Percentiles rank a stretch among this genome's conserved stretches.
These are phyloP conservation scores for Colletotrichum gigasporum DNA, from an alignment of 2,329 filamentous ascomycete genomes.

Conservation along the genomic window DNA sequence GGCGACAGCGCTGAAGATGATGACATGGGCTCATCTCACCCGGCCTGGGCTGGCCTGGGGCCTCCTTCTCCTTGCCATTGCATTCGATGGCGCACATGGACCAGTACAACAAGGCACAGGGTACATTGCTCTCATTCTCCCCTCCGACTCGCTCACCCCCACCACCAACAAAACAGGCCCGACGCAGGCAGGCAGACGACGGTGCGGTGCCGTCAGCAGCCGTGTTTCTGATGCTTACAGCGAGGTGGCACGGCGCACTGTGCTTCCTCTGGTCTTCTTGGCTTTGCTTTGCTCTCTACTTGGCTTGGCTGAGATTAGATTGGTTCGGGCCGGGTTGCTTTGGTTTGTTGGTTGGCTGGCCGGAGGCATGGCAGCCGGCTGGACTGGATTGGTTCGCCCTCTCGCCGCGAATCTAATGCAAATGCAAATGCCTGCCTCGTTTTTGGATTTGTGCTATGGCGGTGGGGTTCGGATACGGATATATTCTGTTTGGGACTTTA, in stretches of 20 bases:
- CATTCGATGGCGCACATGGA: not conserved
- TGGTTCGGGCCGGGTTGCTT: not conserved
- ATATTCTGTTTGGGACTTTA: not conserved
- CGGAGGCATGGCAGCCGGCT: not conserved
- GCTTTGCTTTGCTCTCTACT: not conserved
- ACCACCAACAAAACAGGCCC: not conserved
- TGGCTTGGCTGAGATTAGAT: conserved; percentile 5
- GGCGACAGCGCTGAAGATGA: not conserved
- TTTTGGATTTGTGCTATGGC: not conserved
- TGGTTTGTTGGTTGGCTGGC: not conserved
- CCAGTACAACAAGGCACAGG: not conserved
- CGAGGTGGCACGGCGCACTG: conserved; percentile 6
- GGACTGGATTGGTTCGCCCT: not conserved
- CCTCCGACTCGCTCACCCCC: not conserved
- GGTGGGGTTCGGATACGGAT: conserved; percentile 2
- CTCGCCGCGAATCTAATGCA: conserved; percentile 10
- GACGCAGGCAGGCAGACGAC: conserved; percentile 1
- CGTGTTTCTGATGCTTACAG: conserved; percentile 13
- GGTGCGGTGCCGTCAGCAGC: conserved; percentile 18
- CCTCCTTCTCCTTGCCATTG: not conserved
- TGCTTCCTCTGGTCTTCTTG: conserved; percentile 5
- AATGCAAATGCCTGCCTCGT: conserved; percentile 3
- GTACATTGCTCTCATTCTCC: not conserved
- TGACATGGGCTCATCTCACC: not conserved
- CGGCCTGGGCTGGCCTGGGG: not conserved